These are phyloP conservation scores for Colletotrichum endophyticum DNA, from an alignment of 2,329 filamentous ascomycete genomes.

Conservation along the genomic window DNA sequence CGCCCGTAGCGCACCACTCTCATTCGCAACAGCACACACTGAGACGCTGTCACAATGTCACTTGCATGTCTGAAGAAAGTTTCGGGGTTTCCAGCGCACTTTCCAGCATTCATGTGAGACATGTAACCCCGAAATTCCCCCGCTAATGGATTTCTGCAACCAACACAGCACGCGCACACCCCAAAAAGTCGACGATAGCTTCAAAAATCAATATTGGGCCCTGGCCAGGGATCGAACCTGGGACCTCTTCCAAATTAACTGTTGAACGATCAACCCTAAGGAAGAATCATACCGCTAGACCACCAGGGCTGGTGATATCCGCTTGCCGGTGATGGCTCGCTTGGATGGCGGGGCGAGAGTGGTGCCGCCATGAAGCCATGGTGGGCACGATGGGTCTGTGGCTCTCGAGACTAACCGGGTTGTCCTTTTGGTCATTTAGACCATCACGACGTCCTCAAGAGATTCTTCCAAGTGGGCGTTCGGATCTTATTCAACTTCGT, in stretches of 20 bases:
- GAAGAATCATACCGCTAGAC: slow-evolving; percentile 22
- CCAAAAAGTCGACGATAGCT: neutral
- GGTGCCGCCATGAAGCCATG: neutral
- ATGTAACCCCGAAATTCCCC: neutral
- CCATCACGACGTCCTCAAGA: accelerated
- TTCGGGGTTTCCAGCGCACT: neutral
- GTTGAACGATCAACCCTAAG: neutral
- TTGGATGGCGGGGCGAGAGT: neutral
- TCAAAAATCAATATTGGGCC: neutral
- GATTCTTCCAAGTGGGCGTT: accelerated
- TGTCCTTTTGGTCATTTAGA: neutral
- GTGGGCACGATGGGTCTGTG: neutral
- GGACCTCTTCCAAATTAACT: slow-evolving; percentile 11
- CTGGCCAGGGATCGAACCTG: slow-evolving; percentile 20
- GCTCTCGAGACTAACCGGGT: neutral
- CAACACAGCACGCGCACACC: neutral
- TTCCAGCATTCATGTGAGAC: neutral
- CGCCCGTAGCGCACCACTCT: neutral
- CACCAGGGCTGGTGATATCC: neutral
- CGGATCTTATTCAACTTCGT: accelerated
- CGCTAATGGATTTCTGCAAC: neutral
- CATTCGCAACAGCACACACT: neutral
- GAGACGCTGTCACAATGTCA: neutral
- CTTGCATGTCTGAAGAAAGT: neutral
- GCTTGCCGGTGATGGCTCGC: neutral